Conservation (phyloP, 331 rosid species). For the Malus hybrid region DNA sequence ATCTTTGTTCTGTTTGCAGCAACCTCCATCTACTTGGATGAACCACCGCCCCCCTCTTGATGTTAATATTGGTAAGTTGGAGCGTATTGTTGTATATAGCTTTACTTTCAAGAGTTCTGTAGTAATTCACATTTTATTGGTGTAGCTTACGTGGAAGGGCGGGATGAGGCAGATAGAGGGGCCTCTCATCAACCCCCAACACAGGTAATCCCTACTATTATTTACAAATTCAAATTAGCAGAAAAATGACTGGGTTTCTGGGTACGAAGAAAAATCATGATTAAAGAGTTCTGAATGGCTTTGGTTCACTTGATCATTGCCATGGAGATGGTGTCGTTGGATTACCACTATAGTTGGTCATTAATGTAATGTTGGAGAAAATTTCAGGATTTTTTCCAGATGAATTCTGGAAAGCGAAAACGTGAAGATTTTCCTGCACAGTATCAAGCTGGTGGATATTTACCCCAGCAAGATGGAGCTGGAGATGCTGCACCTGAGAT, state of each 20-base stretch:
- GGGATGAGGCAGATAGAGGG: conserved; percentile 90
- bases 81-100: conserved; percentile 4
- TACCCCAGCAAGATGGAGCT: conserved; percentile 99
- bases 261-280: conserved; percentile 14
- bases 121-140: conserved; percentile 28
- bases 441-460: conserved; percentile 65
- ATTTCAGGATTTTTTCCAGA: conserved; percentile 72
- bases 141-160: conserved; percentile 96
- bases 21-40: conserved; percentile 94
- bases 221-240: conserved; percentile 6
- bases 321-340: neutral
- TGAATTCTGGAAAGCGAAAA: conserved; percentile 72
- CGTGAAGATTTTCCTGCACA: conserved; percentile 81
- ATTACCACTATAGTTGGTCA: conserved; percentile 6
- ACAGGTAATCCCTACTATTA: conserved; percentile 47
- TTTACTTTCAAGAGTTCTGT: conserved; percentile 20
- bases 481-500: conserved; percentile 50
- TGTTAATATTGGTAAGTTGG: conserved; percentile 88
- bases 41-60: conserved; percentile 83
- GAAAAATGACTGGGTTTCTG: conserved; percentile 22
- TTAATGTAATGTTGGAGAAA: conserved; percentile 20
- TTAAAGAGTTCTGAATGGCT: conserved; percentile 14
- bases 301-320: conserved; percentile 3
- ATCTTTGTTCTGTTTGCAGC: conserved; percentile 48
- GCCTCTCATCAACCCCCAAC: conserved; percentile 59